phyloP scores from a whole-genome alignment of 139 green algal genomes.

The Ostreobium quekettii region DNA sequence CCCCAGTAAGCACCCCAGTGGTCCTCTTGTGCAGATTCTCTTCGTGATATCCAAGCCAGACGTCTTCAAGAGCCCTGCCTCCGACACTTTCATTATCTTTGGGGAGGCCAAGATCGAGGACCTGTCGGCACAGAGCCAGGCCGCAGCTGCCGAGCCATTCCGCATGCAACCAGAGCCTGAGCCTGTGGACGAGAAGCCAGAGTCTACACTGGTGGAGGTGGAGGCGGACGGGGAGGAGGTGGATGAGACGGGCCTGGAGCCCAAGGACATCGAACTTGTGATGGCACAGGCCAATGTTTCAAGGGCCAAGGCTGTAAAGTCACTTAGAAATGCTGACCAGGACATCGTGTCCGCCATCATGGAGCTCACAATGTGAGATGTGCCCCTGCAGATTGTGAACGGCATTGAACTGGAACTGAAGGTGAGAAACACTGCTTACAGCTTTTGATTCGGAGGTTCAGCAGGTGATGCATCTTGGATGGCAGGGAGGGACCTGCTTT shows the following conservation, averaged over 20 bases:
- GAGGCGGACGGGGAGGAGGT: constrained; percentile 87
- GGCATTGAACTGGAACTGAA: too few relatives aligned
- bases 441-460: too few relatives aligned
- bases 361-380: constrained; percentile 86
- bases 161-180: constrained; percentile 30
- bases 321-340: constrained; percentile 79
- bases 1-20: too few relatives aligned
- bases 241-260: constrained; percentile 88
- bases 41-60: constrained; percentile 97
- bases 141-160: constrained; percentile 81
- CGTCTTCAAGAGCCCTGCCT: constrained; percentile 93
- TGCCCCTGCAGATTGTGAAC: too few relatives aligned
- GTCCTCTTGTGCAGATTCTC: too few relatives aligned
- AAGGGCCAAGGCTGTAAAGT: constrained; percentile 80
- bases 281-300: constrained; percentile 89
- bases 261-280: constrained; percentile 99
- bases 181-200: constrained; percentile 1
- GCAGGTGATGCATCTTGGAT: too few relatives aligned
- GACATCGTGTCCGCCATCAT: constrained; percentile 99
- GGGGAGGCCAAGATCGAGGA: constrained; percentile 99
- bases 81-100: constrained; percentile 99
- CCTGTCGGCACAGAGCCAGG: constrained; percentile 73
- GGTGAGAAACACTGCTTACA: too few relatives aligned
- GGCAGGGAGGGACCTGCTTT: too few relatives aligned
- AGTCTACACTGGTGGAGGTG: constrained; percentile 22